Base-by-base conservation (phyloP, 23 red algal species). In the Gracilaria domingensis region DNA sequence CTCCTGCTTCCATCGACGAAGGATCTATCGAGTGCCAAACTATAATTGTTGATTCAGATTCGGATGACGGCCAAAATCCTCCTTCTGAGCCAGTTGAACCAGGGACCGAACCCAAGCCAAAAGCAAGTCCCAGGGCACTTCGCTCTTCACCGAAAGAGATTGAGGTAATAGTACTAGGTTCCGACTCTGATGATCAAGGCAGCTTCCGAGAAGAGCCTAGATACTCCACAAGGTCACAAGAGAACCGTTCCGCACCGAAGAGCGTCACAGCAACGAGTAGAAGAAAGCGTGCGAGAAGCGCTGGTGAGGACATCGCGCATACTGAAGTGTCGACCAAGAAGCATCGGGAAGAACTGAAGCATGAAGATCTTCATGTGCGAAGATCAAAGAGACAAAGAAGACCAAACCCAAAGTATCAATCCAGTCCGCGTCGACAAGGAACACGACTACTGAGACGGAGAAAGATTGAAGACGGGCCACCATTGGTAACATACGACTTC, bases 41-140 rank as follows among this genome's bases (percentile, higher is more conserved):
- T 23, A 49, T 77, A 26, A 30, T 77, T 51, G 8, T 17, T 26
- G 72, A 77, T 23, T 77, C 40, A 7, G 72, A 77, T 77, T 77
- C 72, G 9, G 72, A 77, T 37, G 45, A 45, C 28, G 39, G 30
- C 4, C 40, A 26, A 34, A 77, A 12, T 37, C 39, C 16, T 45
- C 40, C 40, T 30, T n/a, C 8, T 12, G 38, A 45, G 20, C 6
- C 4, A 44, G 33, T 12, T 12, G 38, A 45, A 20, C 6, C 4
- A 44, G 33, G 0, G 12, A 0, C 7, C 28, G 64, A 69, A 36
- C 12, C 33, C 33, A 20, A 34, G 3, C 20, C 33, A 69, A 34
- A 69, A 9, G 3, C 30, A 18, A 37, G 26, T 45, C 42, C 42
- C 42, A 45, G 11, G 4, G 42, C 42, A 45, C 5, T 45, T 4